phyloP scores from a whole-genome alignment of 2,329 filamentous ascomycete genomes.

The Xylariaceae sp. region DNA sequence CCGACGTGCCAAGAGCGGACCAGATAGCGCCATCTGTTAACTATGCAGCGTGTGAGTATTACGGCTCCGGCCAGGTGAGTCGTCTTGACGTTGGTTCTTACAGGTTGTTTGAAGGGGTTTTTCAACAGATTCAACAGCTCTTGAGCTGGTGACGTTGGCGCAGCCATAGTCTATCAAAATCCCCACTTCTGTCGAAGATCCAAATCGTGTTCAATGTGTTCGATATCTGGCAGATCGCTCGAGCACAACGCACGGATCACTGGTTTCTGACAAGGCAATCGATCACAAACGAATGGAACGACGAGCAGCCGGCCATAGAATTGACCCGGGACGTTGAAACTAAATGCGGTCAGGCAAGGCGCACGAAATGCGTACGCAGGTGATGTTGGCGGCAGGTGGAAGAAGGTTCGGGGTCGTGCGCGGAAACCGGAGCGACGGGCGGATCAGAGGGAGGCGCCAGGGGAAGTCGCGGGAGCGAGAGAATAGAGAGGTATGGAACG shows the following conservation, averaged over 20 bases:
- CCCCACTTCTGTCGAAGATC: not conserved
- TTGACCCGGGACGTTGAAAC: not conserved
- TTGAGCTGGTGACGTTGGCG: constrained; percentile 28
- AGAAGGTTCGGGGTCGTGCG: constrained; percentile 6
- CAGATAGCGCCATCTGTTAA: constrained; percentile 60
- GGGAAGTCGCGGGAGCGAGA: constrained; percentile 4
- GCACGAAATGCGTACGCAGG: not conserved
- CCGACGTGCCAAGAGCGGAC: constrained; percentile 74
- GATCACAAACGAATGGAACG: constrained; percentile 7
- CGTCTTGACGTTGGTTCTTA: constrained; percentile 29
- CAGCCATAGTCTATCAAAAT: constrained; percentile 2
- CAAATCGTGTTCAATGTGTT: not conserved
- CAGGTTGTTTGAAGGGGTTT: constrained; percentile 48
- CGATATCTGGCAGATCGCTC: not conserved
- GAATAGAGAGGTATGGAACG: constrained; percentile 2
- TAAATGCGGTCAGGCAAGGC: not conserved
- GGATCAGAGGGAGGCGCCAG: constrained; percentile 1
- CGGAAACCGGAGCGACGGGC: not conserved
- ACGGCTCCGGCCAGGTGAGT: not conserved
- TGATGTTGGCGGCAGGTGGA: not conserved
- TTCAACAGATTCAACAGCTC: constrained; percentile 47
- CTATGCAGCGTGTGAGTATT: constrained; percentile 30
- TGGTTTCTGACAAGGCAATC: not conserved
- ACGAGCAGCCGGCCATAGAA: not conserved
- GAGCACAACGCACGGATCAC: not conserved